These are phyloP conservation scores for Coprinopsis cinerea DNA, from an alignment of 768 basidiomycete species.

Conservation along the genomic window DNA sequence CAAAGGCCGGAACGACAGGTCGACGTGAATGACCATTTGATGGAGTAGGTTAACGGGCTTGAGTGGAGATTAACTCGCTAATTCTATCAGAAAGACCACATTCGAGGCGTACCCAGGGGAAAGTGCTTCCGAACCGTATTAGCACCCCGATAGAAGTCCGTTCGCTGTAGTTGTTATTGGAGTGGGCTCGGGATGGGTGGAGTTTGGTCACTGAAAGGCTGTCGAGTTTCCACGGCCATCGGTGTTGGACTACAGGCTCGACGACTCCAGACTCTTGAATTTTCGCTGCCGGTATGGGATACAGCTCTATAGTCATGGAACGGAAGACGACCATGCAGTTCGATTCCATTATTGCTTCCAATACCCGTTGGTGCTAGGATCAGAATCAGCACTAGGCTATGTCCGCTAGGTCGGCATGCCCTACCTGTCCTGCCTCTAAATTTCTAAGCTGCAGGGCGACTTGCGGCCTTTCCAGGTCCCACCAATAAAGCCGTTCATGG, in stretches of 20 bases:
- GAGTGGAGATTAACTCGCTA: too few species aligned
- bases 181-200: slow-evolving; percentile 22
- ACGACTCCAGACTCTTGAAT: slow-evolving; percentile 20
- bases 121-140: slow-evolving; percentile 53
- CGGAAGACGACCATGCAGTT: slow-evolving; percentile 43
- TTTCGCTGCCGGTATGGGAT: slow-evolving; percentile 25
- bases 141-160: slow-evolving; percentile 42
- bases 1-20: slow-evolving; percentile 18
- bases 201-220: slow-evolving; percentile 32
- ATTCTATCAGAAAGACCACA: too few species aligned
- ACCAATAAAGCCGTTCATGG: slow-evolving; percentile 28
- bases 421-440: slow-evolving; percentile 25
- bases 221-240: slow-evolving; percentile 56
- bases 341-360: slow-evolving; percentile 37
- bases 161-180: slow-evolving; percentile 7
- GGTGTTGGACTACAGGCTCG: slow-evolving; percentile 39
- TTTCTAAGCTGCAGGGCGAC: slow-evolving; percentile 31
- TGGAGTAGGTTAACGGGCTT: slow-evolving; percentile 65
- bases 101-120: slow-evolving; percentile 44
- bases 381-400: slow-evolving; percentile 1
- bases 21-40: slow-evolving; percentile 47
- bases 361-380: slow-evolving; percentile 32
- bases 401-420: slow-evolving; percentile 2
- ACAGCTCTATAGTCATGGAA: slow-evolving; percentile 35
- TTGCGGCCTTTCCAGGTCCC: slow-evolving; percentile 27